Percentiles rank a stretch among this genome's conserved stretches.
These are phyloP conservation scores for Xylaria flabelliformis DNA, from an alignment of 495 filamentous ascomycete genomes.

Conservation along the genomic window DNA sequence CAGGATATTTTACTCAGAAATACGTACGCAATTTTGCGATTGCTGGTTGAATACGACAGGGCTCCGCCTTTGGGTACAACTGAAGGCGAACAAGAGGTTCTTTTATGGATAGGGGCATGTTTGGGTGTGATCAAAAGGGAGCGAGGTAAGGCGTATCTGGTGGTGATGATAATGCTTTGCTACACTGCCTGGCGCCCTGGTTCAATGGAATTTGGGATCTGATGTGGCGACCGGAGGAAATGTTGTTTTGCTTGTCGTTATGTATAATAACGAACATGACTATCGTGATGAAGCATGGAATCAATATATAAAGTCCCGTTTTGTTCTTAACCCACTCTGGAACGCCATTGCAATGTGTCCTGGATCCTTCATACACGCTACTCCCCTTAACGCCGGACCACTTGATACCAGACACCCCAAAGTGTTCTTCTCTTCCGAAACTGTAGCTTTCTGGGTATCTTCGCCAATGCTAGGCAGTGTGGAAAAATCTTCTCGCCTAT, in stretches of 20 bases:
- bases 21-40: background rate
- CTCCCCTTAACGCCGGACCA: constrained; percentile 21
- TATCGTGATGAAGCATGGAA: constrained; percentile 20
- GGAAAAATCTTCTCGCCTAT: background rate
- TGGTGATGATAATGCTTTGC: constrained; percentile 21
- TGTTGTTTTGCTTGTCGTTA: constrained; percentile 13
- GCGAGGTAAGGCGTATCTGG: constrained; percentile 21
- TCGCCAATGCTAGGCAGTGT: background rate
- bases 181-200: constrained; percentile 20
- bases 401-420: background rate
- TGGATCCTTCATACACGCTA: constrained; percentile 7
- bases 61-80: constrained; percentile 13
- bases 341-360: constrained; percentile 20
- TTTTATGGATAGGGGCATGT: background rate
- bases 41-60: constrained; percentile 21
- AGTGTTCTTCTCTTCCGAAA: background rate
- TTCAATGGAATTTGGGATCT: constrained; percentile 17
- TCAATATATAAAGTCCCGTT: constrained; percentile 27
- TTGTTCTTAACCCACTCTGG: constrained; percentile 17
- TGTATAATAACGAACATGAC: constrained; percentile 26
- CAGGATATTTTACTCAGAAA: background rate
- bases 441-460: constrained; percentile 26
- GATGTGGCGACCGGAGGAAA: constrained; percentile 8
- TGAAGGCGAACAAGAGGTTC: background rate
- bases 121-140: constrained; percentile 7